Conservation (phyloP, 2,329 filamentous ascomycete species). For the Arthroderma sp. region DNA sequence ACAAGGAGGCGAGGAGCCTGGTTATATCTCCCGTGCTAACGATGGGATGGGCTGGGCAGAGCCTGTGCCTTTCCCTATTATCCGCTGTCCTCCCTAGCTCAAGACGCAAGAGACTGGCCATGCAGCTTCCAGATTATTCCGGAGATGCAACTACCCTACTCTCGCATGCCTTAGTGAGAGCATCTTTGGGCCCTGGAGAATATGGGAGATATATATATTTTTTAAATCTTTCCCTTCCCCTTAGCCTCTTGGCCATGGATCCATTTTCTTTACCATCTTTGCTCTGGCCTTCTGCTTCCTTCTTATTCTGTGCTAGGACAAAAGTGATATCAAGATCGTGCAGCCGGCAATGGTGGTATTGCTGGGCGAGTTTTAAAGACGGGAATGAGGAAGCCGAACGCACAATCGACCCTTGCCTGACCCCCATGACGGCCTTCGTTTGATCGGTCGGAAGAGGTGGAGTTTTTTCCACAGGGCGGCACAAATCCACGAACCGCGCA, state of each 20-base stretch:
- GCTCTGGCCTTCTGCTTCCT: neutral
- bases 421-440: neutral
- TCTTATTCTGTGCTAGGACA: neutral
- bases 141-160: slow-evolving; percentile 2
- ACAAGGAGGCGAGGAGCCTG: neutral
- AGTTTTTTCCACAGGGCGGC: neutral
- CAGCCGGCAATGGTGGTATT: neutral
- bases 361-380: neutral
- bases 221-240: neutral
- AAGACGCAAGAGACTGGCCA: neutral
- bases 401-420: neutral
- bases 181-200: neutral
- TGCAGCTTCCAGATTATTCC: slow-evolving; percentile 4
- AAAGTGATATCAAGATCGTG: neutral
- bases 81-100: neutral
- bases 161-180: slow-evolving; percentile 3
- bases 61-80: neutral
- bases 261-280: neutral
- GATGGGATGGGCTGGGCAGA: neutral
- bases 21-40: neutral
- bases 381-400: neutral
- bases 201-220: neutral
- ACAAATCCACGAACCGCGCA: neutral
- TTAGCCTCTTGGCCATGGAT: neutral
- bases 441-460: neutral